These are phyloP conservation scores for Xylaria sp. DNA, from an alignment of 2,329 filamentous ascomycete species.

Conservation along the genomic window DNA sequence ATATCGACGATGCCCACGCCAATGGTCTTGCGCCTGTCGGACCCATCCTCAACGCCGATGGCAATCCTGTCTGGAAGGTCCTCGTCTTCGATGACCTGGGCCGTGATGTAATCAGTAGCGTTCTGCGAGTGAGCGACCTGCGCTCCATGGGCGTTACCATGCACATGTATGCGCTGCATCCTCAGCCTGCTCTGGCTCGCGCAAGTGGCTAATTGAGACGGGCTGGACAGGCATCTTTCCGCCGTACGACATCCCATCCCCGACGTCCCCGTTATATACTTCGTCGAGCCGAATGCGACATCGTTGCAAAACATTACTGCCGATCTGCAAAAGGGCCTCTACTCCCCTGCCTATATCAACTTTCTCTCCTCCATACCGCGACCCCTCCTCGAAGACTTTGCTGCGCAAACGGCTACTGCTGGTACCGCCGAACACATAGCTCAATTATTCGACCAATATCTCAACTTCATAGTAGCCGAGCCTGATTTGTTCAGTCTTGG, in stretches of 20 bases:
- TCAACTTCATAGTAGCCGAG: conserved; percentile 97
- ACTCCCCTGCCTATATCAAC: conserved; percentile 95
- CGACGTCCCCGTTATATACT: conserved; percentile 94
- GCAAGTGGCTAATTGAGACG: conserved; percentile 29
- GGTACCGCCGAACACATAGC: conserved; percentile 90
- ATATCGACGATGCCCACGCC: conserved; percentile 70
- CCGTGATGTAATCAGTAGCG: conserved; percentile 95
- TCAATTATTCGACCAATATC: conserved; percentile 94
- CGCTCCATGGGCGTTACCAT: conserved; percentile 95
- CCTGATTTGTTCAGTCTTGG: conserved; percentile 95
- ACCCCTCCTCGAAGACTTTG: conserved; percentile 93
- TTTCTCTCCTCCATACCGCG: conserved; percentile 94
- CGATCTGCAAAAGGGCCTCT: conserved; percentile 87
- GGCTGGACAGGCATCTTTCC: conserved; percentile 73
- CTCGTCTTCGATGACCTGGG: conserved; percentile 93
- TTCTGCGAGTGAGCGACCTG: conserved; percentile 92
- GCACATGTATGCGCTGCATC: conserved; percentile 73
- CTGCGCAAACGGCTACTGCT: conserved; percentile 82
- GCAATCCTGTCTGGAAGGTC: conserved; percentile 97
- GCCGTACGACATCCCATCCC: conserved; percentile 88
- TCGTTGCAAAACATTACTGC: conserved; percentile 86
- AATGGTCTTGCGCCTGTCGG: conserved; percentile 75
- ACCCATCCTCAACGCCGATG: conserved; percentile 85
- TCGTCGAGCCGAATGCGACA: conserved; percentile 85
- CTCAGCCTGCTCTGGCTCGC: conserved; percentile 35